Percentiles rank a stretch among this genome's conserved stretches.
Evolutionary conservation across 306 rosid species (phyloP).

Genomic region (Malus fusca): DNA sequence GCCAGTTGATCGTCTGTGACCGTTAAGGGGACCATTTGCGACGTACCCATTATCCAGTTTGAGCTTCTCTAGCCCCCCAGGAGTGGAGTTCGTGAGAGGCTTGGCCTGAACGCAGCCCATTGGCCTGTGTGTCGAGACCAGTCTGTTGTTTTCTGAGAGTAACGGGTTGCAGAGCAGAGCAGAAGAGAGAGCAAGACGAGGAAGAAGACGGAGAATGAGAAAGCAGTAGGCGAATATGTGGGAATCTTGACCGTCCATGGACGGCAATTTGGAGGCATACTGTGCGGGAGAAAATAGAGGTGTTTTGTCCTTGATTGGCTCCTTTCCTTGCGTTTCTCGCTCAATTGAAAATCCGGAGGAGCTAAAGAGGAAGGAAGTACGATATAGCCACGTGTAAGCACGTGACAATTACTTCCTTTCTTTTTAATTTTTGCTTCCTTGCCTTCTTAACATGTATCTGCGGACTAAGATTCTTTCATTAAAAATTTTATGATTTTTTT

Average conservation of each 20-base stretch:
- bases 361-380: not conserved
- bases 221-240: slow-evolving; percentile 11
- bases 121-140: not conserved
- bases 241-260: slow-evolving; percentile 52
- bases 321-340: slow-evolving; percentile 37
- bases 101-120: slow-evolving; percentile 82
- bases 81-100: slow-evolving; percentile 16
- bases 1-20: slow-evolving; percentile 45
- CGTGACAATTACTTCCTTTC: not conserved
- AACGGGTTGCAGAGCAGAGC: not conserved
- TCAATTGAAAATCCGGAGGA: not conserved
- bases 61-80: slow-evolving; percentile 34
- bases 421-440: not conserved
- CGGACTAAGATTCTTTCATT: not conserved
- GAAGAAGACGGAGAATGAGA: not conserved
- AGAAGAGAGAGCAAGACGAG: not conserved
- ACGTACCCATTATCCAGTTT: slow-evolving; percentile 56
- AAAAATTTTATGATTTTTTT: no score
- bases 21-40: slow-evolving; percentile 19
- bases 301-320: not conserved
- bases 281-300: slow-evolving; percentile 11
- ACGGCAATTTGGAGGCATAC: slow-evolving; percentile 48
- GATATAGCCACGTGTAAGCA: not conserved
- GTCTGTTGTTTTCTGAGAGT: not conserved
- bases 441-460: not conserved